phyloP scores from a whole-genome alignment of 768 basidiomycete genomes.

The Imleria badia region DNA sequence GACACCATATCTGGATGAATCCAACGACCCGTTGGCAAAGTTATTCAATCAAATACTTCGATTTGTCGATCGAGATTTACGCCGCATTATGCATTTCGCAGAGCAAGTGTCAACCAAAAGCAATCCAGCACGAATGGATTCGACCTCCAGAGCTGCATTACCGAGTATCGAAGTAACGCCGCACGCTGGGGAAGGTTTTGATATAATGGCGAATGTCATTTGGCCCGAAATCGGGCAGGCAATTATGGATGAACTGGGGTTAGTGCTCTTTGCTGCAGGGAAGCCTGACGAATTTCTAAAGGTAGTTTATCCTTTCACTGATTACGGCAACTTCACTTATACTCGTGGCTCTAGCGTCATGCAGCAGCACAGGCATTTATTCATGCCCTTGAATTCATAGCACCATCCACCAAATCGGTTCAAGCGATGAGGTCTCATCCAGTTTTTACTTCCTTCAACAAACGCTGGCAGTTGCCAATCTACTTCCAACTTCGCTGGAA shows the following conservation, averaged over 20 bases:
- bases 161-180: slow-evolving; percentile 2
- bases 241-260: slow-evolving; percentile 83
- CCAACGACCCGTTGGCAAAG: slow-evolving; percentile 65
- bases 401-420: slow-evolving; percentile 72
- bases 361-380: slow-evolving; percentile 83
- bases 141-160: not conserved
- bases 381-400: slow-evolving; percentile 74
- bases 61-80: slow-evolving; percentile 76
- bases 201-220: slow-evolving; percentile 84
- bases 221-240: slow-evolving; percentile 83
- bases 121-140: slow-evolving; percentile 27
- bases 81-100: slow-evolving; percentile 71
- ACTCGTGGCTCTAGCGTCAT: slow-evolving; percentile 59
- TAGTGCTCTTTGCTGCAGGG: slow-evolving; percentile 85
- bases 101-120: slow-evolving; percentile 62
- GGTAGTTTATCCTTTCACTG: slow-evolving; percentile 42
- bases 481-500: slow-evolving; percentile 99
- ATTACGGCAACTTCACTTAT: not conserved
- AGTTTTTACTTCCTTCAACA: slow-evolving; percentile 69
- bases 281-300: slow-evolving; percentile 87
- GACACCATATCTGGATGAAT: slow-evolving; percentile 61
- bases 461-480: slow-evolving; percentile 93
- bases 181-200: slow-evolving; percentile 49
- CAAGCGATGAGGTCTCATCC: slow-evolving; percentile 71
- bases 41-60: slow-evolving; percentile 81